Percentiles rank a stretch among this genome's conserved stretches.
Conservation (phyloP, 2,329 filamentous ascomycete genomes). For the Colletotrichum eleusines region DNA sequence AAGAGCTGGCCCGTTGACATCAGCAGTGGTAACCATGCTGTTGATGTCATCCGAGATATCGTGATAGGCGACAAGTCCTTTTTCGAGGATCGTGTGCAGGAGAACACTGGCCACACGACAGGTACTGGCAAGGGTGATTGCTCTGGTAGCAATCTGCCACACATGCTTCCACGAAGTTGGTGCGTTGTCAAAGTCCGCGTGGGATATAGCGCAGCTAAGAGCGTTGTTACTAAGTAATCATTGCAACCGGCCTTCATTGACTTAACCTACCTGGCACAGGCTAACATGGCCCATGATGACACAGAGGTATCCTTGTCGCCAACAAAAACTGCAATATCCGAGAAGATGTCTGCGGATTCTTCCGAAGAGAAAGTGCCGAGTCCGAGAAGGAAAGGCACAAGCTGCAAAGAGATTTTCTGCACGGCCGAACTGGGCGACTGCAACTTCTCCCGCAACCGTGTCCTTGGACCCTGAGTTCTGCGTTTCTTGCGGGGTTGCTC, state of each 20-base stretch:
- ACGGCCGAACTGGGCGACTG: constrained; percentile 57
- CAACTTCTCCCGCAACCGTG: constrained; percentile 63
- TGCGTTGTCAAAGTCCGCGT: constrained; percentile 51
- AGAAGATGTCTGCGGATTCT: constrained; percentile 67
- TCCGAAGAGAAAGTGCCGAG: constrained; percentile 60
- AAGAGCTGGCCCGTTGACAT: constrained; percentile 82
- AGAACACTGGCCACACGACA: constrained; percentile 84
- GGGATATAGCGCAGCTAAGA: constrained; percentile 49
- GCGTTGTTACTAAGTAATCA: constrained; percentile 43
- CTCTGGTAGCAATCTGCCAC: constrained; percentile 81
- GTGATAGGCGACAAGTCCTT: constrained; percentile 75
- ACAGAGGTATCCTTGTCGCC: constrained; percentile 76
- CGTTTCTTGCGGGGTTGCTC: constrained; percentile 67
- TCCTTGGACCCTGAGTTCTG: constrained; percentile 56
- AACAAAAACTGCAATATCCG: constrained; percentile 68
- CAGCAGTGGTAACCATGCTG: constrained; percentile 79
- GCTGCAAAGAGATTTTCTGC: constrained; percentile 66
- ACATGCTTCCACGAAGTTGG: constrained; percentile 72
- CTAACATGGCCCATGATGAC: constrained; percentile 86
- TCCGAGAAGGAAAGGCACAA: constrained; percentile 68
- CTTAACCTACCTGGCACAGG: constrained; percentile 76
- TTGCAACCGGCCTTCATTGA: constrained; percentile 28
- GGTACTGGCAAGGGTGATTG: constrained; percentile 75
- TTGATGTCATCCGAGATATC: constrained; percentile 77
- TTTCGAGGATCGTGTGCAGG: constrained; percentile 75